Conservation (phyloP, 768 basidiomycete species). For the Termitomyces sp. region DNA sequence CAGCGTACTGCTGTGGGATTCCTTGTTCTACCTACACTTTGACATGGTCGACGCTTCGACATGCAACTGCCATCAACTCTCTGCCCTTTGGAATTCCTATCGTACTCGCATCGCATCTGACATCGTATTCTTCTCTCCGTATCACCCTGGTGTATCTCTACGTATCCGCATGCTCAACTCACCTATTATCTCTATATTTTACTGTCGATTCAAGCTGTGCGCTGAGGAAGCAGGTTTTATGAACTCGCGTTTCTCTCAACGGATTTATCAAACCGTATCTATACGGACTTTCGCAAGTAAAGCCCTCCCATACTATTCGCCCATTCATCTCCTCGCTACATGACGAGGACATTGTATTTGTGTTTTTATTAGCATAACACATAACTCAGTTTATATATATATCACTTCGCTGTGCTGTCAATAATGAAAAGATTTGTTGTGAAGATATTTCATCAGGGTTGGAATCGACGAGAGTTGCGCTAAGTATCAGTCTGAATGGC, state of each 20-base stretch:
- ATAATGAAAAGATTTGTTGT: neutral
- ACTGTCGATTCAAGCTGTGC: neutral
- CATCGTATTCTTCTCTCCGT: neutral
- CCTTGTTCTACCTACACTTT: neutral
- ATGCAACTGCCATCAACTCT: neutral
- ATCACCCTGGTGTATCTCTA: constrained; percentile 11
- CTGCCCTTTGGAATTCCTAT: no score
- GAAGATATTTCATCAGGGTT: no score
- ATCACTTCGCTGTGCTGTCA: neutral
- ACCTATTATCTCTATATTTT: neutral
- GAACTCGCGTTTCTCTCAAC: neutral
- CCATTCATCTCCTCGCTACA: neutral
- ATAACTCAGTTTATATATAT: neutral
- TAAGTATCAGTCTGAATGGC: no score
- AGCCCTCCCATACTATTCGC: neutral
- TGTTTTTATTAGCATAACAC: neutral
- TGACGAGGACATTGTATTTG: neutral
- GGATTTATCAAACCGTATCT: neutral
- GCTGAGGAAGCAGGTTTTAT: neutral
- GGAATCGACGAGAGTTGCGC: no score
- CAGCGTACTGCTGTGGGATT: neutral
- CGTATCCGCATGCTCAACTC: constrained; percentile 4
- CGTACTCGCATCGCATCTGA: neutral
- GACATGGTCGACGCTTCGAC: neutral
- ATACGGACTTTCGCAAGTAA: neutral